Evolutionary conservation across 2,329 filamentous ascomycete species (phyloP).

Genomic region (Neofusicoccum parvum): DNA sequence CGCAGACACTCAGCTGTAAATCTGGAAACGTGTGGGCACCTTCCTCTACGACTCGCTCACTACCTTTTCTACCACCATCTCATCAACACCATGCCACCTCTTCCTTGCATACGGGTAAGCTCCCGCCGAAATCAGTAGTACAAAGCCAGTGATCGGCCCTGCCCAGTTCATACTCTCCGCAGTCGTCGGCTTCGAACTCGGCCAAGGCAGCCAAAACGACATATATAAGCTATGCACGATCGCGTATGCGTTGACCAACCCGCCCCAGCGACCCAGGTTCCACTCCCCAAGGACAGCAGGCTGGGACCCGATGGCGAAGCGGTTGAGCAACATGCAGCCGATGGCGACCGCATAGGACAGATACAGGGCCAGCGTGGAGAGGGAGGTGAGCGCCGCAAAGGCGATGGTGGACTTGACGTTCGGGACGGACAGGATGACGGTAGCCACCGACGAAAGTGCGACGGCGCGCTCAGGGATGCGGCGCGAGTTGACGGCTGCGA

Average conservation of each 20-base stretch:
- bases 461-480: slow-evolving; percentile 43
- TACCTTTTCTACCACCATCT: not conserved
- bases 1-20: no score
- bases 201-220: slow-evolving; percentile 22
- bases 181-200: slow-evolving; percentile 20
- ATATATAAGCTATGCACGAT: slow-evolving; percentile 18
- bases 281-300: slow-evolving; percentile 15
- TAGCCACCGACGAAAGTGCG: slow-evolving; percentile 35
- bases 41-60: not conserved
- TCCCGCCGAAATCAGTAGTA: slow-evolving; percentile 19
- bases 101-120: slow-evolving; percentile 8
- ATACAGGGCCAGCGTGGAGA: slow-evolving; percentile 43
- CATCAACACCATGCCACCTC: not conserved
- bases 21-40: no score
- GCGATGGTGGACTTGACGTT: slow-evolving; percentile 45
- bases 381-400: slow-evolving; percentile 43
- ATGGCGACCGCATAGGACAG: slow-evolving; percentile 46
- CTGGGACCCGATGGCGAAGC: slow-evolving; percentile 27
- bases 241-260: slow-evolving; percentile 21
- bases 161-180: slow-evolving; percentile 24
- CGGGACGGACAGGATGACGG: slow-evolving; percentile 39
- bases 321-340: slow-evolving; percentile 36
- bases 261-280: slow-evolving; percentile 22
- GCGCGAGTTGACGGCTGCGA: slow-evolving; percentile 33
- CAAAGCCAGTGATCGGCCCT: slow-evolving; percentile 22